Base-by-base conservation (phyloP, 2,329 filamentous ascomycete genomes). In the Xylaria sp. region DNA sequence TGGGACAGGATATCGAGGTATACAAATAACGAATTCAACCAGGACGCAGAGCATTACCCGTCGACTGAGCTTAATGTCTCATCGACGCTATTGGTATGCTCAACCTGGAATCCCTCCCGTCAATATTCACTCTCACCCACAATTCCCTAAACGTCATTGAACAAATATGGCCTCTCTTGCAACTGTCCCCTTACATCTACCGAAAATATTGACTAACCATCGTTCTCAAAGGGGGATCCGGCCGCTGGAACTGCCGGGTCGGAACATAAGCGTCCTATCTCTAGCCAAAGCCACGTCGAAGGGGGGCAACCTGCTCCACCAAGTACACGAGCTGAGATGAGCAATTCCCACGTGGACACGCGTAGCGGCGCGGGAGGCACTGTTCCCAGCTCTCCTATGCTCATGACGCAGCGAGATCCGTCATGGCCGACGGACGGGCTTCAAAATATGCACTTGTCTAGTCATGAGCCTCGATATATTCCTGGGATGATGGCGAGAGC, bases 391-490 rank as follows among this genome's bases (percentile, higher is more conserved):
- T 69, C 72, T 70, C 75, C 63, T 36, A 60, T 70, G 34, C 63
- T 71, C 62, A 34, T 65, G 65, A 50, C 71, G 63, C 72, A 73
- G 13, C 72, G 77, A 65, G 81, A 83, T 23, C 73, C 76, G n/a
- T 70, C 77, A 23, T 81, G 80, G 78, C 71, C 80, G 15, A 73
- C 80, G 8, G 80, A 83, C 61, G 74, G 78, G 34, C 76, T 80
- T 72, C 77, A 80, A 55, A 81, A 85, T 67, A 72, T 81, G 63
- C 83, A 87, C 71, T 76, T 88, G 12, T 86, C 83, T 13, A 87
- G 85, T 3, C 85, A 82, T 57, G 91, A 93, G 77, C 91, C 91
- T 12, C 86, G 84, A 70, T 88, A 93, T 70, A 92, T 93, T 71
- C 92, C 92, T 0, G 91, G 91, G 0, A 85, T 94, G 36, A 85